Conservation (phyloP, 2,329 filamentous ascomycete species). For the Pyrenophora tritici-repentis region DNA sequence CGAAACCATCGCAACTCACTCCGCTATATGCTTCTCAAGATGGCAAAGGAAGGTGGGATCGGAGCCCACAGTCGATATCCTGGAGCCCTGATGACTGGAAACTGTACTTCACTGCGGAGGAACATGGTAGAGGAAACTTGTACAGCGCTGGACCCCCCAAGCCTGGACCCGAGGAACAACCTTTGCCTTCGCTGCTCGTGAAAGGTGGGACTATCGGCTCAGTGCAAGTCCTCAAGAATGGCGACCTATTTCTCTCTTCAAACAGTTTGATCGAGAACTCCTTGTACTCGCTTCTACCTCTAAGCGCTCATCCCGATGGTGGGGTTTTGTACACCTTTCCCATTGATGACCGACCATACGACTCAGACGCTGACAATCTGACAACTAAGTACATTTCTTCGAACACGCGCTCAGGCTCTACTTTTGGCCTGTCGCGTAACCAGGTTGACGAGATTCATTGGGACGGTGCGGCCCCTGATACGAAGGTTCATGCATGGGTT, state of each 20-base stretch:
- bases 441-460: conserved; percentile 74
- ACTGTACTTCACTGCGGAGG: conserved; percentile 76
- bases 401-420: conserved; percentile 66
- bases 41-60: conserved; percentile 65
- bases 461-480: conserved; percentile 62
- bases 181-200: conserved; percentile 35
- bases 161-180: conserved; percentile 15
- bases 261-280: conserved; percentile 75
- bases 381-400: conserved; percentile 60
- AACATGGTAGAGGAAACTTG: conserved; percentile 68
- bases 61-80: conserved; percentile 56
- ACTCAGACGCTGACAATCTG: conserved; percentile 30
- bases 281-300: conserved; percentile 64
- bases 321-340: conserved; percentile 26
- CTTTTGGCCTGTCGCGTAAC: conserved; percentile 66
- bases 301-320: conserved; percentile 18
- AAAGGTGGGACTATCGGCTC: conserved; percentile 47
- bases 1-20: conserved; percentile 58
- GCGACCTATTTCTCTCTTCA: conserved; percentile 67
- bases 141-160: conserved; percentile 42
- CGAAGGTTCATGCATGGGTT: conserved; percentile 72
- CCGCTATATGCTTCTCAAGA: conserved; percentile 67
- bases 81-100: conserved; percentile 61
- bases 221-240: conserved; percentile 57
- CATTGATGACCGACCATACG: conserved; percentile 26